phyloP scores from a whole-genome alignment of 768 basidiomycete species.

The Amanita molliuscula region DNA sequence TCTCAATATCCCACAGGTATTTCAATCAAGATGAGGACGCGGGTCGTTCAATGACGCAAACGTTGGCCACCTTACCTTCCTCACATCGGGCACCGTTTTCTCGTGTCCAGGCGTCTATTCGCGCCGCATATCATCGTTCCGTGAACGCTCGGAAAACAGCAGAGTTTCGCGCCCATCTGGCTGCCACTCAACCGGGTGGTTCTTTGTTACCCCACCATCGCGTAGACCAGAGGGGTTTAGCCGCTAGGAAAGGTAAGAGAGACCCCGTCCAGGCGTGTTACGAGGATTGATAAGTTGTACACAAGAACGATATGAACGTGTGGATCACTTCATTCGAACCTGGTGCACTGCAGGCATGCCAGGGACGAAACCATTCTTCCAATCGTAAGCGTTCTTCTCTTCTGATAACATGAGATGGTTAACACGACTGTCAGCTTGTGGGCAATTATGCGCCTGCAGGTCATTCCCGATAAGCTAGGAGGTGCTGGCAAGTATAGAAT shows the following conservation, averaged over 20 bases:
- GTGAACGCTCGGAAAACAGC: slow-evolving; percentile 67
- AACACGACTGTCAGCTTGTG: slow-evolving; percentile 36
- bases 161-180: slow-evolving; percentile 79
- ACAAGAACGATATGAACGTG: slow-evolving; percentile 61
- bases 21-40: slow-evolving; percentile 74
- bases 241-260: slow-evolving; percentile 54
- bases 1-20: slow-evolving; percentile 42
- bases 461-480: slow-evolving; percentile 69
- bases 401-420: slow-evolving; percentile 3
- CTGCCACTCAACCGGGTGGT: slow-evolving; percentile 68
- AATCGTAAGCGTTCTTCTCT: slow-evolving; percentile 30
- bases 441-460: slow-evolving; percentile 74
- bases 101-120: slow-evolving; percentile 76
- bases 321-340: slow-evolving; percentile 63
- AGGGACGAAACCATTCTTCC: slow-evolving; percentile 83
- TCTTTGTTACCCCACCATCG: slow-evolving; percentile 71
- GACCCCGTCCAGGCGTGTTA: neutral
- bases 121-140: slow-evolving; percentile 76
- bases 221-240: slow-evolving; percentile 46
- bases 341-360: slow-evolving; percentile 88
- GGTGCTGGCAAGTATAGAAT: slow-evolving; percentile 67
- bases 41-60: slow-evolving; percentile 74
- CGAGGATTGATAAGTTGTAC: slow-evolving; percentile 1
- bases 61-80: slow-evolving; percentile 66
- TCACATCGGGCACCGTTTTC: slow-evolving; percentile 84